Evolutionary conservation across 495 filamentous ascomycete genomes (phyloP), one percentile per base, ranked within the genome.

Genomic region (Schizothecium vesticola): DNA sequence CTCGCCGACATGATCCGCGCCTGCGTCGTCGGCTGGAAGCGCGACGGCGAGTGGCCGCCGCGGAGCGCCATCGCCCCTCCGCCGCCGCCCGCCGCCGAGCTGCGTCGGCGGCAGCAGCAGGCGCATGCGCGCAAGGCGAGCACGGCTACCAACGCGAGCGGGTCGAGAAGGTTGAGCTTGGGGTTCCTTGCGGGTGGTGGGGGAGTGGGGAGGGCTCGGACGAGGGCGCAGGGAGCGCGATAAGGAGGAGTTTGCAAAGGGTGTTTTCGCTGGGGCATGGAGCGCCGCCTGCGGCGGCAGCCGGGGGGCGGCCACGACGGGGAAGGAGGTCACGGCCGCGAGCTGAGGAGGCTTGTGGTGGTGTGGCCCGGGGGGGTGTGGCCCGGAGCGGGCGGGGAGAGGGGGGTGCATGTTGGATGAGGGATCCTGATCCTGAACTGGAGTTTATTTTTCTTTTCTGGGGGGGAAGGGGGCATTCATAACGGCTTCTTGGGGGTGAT

Each of bases 1-100:
- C 86, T 99, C 7, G 77, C 83, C 36, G 91, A 96, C 73, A 85
- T 97, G 74, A 87, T 90, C 24, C 84, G 87, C n/a, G 86, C 91
- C 29, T 89, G 94, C 72, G 93, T 98, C 3, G 85, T 89, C 56
- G 95, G 95, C 33, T 98, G 95, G 95, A 94, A 96, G 77, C 85
- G 90, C 57, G 93, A 96, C 74, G 95, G 93, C 22, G 90, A 96
- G 74, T 99, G 95, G 95, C 95, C 95, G 2, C 92, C 94, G 22
- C 90, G 89, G 71, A 61, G 78, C 0, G 74, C 78, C 0, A 77
- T 80, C 24, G 71, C 82, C 5, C 65, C 73, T 24, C 73, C 72
- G 3, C 69, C 67, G 21, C 74, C 70, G 4, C 61, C 67, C 0
- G 59, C 73, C n/a, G 66, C 68, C 1, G 77, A 79, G 12, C 60